Evolutionary conservation across 495 filamentous ascomycete species (phyloP).

Genomic region (Glonium stellatum): DNA sequence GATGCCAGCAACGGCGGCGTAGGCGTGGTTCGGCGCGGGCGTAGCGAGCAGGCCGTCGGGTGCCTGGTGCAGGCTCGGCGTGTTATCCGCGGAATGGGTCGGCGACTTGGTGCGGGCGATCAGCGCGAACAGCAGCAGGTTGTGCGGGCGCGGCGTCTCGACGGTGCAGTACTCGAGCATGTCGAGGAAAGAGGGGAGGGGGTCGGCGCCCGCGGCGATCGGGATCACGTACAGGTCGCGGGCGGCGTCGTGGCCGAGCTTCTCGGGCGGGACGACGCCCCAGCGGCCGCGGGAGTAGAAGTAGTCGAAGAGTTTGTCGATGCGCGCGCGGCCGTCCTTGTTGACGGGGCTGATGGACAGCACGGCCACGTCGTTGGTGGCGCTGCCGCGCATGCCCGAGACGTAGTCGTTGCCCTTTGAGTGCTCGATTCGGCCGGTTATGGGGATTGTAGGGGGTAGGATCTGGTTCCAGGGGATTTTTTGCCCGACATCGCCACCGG

Average conservation of each 20-base stretch:
- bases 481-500: conserved; percentile 65
- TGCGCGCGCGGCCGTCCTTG: conserved; percentile 46
- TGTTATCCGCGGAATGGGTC: not conserved
- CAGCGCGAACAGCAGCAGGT: conserved; percentile 68
- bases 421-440: conserved; percentile 78
- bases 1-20: not conserved
- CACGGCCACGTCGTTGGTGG: conserved; percentile 64
- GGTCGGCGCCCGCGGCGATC: conserved; percentile 29
- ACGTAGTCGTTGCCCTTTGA: conserved; percentile 82
- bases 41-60: conserved; percentile 6
- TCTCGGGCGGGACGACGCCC: conserved; percentile 62
- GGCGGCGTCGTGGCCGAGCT: conserved; percentile 45
- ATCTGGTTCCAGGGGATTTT: conserved; percentile 61
- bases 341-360: conserved; percentile 45
- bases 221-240: conserved; percentile 41
- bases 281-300: conserved; percentile 70
- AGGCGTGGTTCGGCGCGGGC: conserved; percentile 10
- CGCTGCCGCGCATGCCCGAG: conserved; percentile 66
- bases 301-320: conserved; percentile 69
- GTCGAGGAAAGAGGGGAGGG: conserved; percentile 59
- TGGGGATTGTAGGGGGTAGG: conserved; percentile 57
- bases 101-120: conserved; percentile 43
- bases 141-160: conserved; percentile 55
- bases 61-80: not conserved
- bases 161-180: conserved; percentile 68